Percentiles rank a stretch among this genome's conserved stretches.
Conservation (phyloP, 2,329 filamentous ascomycete genomes). For the Fusarium sp. region DNA sequence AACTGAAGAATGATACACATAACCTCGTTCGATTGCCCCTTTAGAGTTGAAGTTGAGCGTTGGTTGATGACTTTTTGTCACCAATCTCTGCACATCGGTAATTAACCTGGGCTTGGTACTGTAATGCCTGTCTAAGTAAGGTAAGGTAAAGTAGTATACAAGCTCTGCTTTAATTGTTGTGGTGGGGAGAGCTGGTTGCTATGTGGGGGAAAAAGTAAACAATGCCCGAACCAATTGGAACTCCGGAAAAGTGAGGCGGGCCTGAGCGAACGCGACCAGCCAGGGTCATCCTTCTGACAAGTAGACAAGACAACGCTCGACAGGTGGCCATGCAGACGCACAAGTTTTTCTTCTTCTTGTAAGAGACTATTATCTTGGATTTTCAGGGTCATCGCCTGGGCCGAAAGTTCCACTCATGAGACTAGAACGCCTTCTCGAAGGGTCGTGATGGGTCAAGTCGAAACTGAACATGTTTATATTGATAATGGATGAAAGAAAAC, state of each 20-base stretch:
- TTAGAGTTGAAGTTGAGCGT: conserved; percentile 11
- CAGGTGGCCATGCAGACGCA: conserved; percentile 43
- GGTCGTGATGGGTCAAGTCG: conserved; percentile 4
- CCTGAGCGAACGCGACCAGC: conserved; percentile 21
- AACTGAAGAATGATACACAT: conserved; percentile 36
- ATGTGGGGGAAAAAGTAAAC: conserved; percentile 55
- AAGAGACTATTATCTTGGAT: neutral
- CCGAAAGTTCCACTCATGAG: conserved; percentile 28
- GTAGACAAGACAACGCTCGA: conserved; percentile 40
- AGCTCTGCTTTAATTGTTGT: conserved; percentile 37
- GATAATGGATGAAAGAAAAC: neutral
- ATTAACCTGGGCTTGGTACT: conserved; percentile 13
- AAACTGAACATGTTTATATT: conserved; percentile 24
- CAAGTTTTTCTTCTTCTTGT: conserved; percentile 14
- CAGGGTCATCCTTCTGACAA: conserved; percentile 34
- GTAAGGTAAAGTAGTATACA: conserved; percentile 23
- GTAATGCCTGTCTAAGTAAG: conserved; percentile 25
- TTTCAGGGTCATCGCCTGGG: conserved; percentile 36
- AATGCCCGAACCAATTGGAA: conserved; percentile 44
- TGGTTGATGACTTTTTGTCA: conserved; percentile 23
- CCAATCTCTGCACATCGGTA: conserved; percentile 19
- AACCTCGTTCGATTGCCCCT: conserved; percentile 24
- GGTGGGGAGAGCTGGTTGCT: conserved; percentile 51
- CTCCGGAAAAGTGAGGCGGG: conserved; percentile 42
- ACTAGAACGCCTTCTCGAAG: conserved; percentile 23